Base-by-base conservation (phyloP, 2,329 filamentous ascomycete species). In the Fusarium temperatum region DNA sequence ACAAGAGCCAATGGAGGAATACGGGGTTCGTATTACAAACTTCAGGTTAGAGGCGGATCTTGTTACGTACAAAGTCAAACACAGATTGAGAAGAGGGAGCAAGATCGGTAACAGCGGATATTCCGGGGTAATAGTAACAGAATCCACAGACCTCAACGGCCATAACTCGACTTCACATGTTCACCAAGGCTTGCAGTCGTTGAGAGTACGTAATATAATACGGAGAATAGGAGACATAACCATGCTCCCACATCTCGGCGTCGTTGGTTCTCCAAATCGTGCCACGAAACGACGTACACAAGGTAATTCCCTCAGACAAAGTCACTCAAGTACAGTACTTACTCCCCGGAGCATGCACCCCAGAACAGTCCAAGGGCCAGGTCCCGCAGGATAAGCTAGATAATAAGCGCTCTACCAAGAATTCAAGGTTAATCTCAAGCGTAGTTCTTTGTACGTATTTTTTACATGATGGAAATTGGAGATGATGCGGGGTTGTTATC, bases 401-500 rank as follows among this genome's bases (percentile, higher is more conserved):
- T 55, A 62, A 70, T 45, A 60, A 51, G 50, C 30, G 50, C 45
- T 55, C 30, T 20, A n/a, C 55, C 28, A 28, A 45, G 50, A 30
- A 68, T 42, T 63, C 60, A 64, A 70, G 66, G 68, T 70, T 70
- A 70, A 66, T 63, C 42, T 42, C 36, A 63, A 70, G 67, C 47
- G 57, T 45, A 68, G 61, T 76, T 75, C 41, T 48, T 64, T 63
- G 72, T 77, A 76, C 75, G 74, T 76, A 76, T 50, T 66, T 67
- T 57, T 76, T 76, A 76, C 75, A 58, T 77, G 58, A 77, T 77
- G 39, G 61, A 77, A 77, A 77, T 74, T 75, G 75, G 72, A 72
- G 74, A 61, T 55, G 30, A 41, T 66, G 72, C 64, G 72, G 72
- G 36, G 30, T n/a, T 42, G 45, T 50, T 56, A 75, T 72, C 55